Evolutionary conservation across 495 filamentous ascomycete species (phyloP).

Genomic region (Talaromyces liani): DNA sequence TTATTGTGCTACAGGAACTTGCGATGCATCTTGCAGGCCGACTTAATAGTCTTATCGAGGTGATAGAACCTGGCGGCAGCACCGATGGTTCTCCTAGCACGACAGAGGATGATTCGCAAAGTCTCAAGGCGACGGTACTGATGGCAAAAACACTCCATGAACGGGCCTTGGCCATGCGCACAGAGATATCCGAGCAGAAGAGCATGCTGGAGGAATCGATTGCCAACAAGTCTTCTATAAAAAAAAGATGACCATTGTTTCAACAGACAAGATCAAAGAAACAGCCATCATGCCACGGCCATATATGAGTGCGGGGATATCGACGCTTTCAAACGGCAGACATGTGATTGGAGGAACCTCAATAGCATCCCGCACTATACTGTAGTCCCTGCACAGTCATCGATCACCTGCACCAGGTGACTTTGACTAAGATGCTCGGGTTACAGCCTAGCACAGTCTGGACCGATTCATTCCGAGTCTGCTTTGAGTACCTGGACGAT

Average conservation of each 20-base stretch:
- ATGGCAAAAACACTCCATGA: background rate
- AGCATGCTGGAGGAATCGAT: background rate
- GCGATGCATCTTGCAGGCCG: background rate
- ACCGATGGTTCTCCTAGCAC: background rate
- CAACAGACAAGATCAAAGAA: background rate
- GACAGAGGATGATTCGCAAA: background rate
- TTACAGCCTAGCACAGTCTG: background rate
- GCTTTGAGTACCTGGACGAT: background rate
- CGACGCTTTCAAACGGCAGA: background rate
- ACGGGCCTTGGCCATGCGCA: background rate
- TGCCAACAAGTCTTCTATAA: background rate
- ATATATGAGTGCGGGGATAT: background rate
- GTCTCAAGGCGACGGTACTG: background rate
- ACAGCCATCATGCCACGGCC: background rate
- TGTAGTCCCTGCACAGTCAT: background rate
- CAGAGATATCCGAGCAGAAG: background rate
- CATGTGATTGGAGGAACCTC: background rate
- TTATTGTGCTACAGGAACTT: constrained; percentile 1
- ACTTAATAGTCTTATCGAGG: background rate
- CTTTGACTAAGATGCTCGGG: no score
- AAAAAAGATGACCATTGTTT: background rate
- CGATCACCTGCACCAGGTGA: background rate
- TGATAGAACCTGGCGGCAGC: background rate
- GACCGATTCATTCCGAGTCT: background rate
- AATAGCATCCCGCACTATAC: background rate